Base-by-base conservation (phyloP, 1,284 basidiomycete species). In the Cutaneotrichosporon curvatum region DNA sequence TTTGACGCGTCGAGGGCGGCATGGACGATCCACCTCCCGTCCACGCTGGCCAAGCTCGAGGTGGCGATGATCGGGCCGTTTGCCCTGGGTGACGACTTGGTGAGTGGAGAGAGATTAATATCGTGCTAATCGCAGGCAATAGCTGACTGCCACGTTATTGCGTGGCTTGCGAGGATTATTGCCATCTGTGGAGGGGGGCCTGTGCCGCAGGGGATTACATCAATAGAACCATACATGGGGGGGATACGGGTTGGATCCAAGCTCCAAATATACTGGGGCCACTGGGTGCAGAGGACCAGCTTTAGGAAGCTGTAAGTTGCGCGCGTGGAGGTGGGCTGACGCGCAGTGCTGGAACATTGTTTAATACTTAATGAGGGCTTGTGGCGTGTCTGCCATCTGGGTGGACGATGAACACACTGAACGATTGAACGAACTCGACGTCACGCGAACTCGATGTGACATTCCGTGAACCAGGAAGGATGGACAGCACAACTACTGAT, bases 81-180 rank as follows among this genome's bases (percentile, higher is more conserved):
- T 62, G 72, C 77, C 0, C 75, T 89, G 12, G 88, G 87, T 76
- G 73, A 67, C 43, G 66, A 72, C 33, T 48, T 71, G 6, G 72
- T 73, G 48, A 54, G 71, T 63, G 16, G 2, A 9, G n/a, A 11
- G 33, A 7, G 42, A 23, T 8, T 16, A 22, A 21, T 28, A 22
- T 25, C 4, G 12, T n/a, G 30, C 40, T 42, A 23, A 28, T 21
- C 16, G 51, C 67, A 89, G 61, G 85, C 82, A 8, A 73, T 88
- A 36, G 85, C 82, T 3, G 89, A 92, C 63, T 69, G 89, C 43
- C 86, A 90, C 61, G 73, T 89, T 21, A 81, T 80, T 3, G 81
- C 81, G 11, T 94, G 86, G 87, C 66, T 90, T 32, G 74, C 81
- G 3, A 77, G 81, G 23, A 56, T 89, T 10, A 78, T 81, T 11